phyloP scores from a whole-genome alignment of 2,329 filamentous ascomycete species.

The Aureobasidium sp. region DNA sequence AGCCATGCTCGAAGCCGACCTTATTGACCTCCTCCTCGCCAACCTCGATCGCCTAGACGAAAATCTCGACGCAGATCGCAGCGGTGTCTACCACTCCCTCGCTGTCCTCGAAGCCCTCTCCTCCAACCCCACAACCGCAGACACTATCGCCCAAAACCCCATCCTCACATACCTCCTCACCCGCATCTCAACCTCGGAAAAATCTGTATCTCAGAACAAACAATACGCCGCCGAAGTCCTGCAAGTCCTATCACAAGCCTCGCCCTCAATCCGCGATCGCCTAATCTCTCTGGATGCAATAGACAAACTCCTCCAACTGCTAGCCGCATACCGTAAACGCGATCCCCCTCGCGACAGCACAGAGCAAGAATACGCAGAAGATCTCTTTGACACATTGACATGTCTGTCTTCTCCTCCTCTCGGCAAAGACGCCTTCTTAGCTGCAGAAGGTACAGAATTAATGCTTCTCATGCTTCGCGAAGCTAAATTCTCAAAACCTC shows the following conservation, averaged over 20 bases:
- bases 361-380: slow-evolving; percentile 96
- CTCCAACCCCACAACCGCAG: slow-evolving; percentile 72
- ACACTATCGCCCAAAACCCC: slow-evolving; percentile 75
- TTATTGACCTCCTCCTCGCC: slow-evolving; percentile 77
- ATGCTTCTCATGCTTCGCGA: slow-evolving; percentile 93
- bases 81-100: slow-evolving; percentile 88
- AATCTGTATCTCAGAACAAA: slow-evolving; percentile 82
- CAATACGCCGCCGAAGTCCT: slow-evolving; percentile 95
- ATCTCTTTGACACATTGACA: slow-evolving; percentile 88
- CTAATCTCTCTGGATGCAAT: slow-evolving; percentile 72
- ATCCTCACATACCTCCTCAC: slow-evolving; percentile 82
- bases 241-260: slow-evolving; percentile 87
- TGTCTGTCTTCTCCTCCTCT: slow-evolving; percentile 79
- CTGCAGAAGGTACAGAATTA: slow-evolving; percentile 93
- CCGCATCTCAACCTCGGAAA: slow-evolving; percentile 75
- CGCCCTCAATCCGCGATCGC: slow-evolving; percentile 67
- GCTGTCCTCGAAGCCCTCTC: slow-evolving; percentile 87
- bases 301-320: slow-evolving; percentile 82
- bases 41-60: slow-evolving; percentile 88
- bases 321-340: slow-evolving; percentile 85
- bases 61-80: slow-evolving; percentile 73
- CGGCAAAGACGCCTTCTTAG: slow-evolving; percentile 85
- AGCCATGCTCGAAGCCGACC: slow-evolving; percentile 68
- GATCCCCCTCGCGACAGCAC: slow-evolving; percentile 88
- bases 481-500: slow-evolving; percentile 83